phyloP scores from a whole-genome alignment of 164 flowering plant genomes.

The Cinnamomum chago region DNA sequence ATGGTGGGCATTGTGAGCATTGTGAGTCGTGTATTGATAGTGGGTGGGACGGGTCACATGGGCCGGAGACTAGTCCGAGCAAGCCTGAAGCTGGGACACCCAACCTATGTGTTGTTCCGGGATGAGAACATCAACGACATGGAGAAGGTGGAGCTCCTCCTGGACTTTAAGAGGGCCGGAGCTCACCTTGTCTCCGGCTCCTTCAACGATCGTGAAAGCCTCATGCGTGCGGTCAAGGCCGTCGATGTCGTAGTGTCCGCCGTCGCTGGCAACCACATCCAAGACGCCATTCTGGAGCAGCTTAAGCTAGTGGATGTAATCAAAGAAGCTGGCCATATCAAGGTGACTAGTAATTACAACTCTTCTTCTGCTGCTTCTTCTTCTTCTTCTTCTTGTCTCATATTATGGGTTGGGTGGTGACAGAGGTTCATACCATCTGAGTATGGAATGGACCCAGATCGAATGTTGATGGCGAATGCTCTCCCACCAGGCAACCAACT shows the following conservation, averaged over 20 bases:
- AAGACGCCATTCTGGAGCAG: constrained; percentile 8
- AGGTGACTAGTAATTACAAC: background rate
- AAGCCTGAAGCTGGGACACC: constrained; percentile 7
- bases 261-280: constrained; percentile 8
- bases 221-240: background rate
- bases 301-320: constrained; percentile 9
- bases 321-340: constrained; percentile 5
- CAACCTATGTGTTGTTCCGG: constrained; percentile 5
- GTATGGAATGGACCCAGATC: constrained; percentile 9
- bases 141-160: constrained; percentile 9
- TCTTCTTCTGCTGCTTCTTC: no score
- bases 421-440: constrained; percentile 9
- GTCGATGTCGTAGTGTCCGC: constrained; percentile 6
- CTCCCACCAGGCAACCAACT: constrained; percentile 4
- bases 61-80: constrained; percentile 7
- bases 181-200: constrained; percentile 7
- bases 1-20: background rate
- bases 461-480: constrained; percentile 1
- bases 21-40: background rate
- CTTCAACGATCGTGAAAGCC: background rate
- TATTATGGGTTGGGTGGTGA: background rate
- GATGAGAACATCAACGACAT: constrained; percentile 7
- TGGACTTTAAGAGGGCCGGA: constrained; percentile 4
- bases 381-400: background rate
- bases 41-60: constrained; percentile 11